phyloP scores from a whole-genome alignment of 345 rosid genomes.

The Triadica sebifera region DNA sequence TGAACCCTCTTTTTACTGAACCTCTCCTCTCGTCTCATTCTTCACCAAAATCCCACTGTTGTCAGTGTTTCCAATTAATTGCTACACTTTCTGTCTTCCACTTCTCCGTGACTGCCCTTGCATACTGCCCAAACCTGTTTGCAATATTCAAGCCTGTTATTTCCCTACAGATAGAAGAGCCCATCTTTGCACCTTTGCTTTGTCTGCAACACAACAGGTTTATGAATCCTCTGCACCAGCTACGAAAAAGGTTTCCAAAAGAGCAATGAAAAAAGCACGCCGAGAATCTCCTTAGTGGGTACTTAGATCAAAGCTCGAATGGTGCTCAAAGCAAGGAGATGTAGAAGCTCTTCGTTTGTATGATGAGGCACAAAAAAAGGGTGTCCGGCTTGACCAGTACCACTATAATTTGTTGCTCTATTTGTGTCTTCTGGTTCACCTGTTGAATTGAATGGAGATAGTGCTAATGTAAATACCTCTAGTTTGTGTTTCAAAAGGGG shows the following conservation, averaged over 20 bases:
- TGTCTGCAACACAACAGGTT: conserved; percentile 27
- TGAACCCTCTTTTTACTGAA: conserved; percentile 33
- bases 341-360: conserved; percentile 75
- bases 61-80: conserved; percentile 15
- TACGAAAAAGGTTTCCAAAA: conserved; percentile 34
- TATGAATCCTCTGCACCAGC: conserved; percentile 30
- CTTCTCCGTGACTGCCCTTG: conserved; percentile 24
- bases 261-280: conserved; percentile 46
- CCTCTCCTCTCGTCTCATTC: conserved; percentile 26
- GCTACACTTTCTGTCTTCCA: conserved; percentile 3
- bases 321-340: conserved; percentile 63
- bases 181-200: conserved; percentile 38
- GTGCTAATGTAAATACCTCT: conserved; percentile 20
- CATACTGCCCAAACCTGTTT: conserved; percentile 19
- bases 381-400: conserved; percentile 46
- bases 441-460: conserved; percentile 28
- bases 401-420: conserved; percentile 78
- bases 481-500: conserved; percentile 56
- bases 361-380: conserved; percentile 62
- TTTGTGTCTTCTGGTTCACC: conserved; percentile 52
- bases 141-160: conserved; percentile 17
- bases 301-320: conserved; percentile 54
- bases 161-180: conserved; percentile 28
- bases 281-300: conserved; percentile 58
- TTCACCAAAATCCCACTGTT: conserved; percentile 36